Conservation (phyloP, 192 early-diverging fungal species). For the Coemansia sp. region DNA sequence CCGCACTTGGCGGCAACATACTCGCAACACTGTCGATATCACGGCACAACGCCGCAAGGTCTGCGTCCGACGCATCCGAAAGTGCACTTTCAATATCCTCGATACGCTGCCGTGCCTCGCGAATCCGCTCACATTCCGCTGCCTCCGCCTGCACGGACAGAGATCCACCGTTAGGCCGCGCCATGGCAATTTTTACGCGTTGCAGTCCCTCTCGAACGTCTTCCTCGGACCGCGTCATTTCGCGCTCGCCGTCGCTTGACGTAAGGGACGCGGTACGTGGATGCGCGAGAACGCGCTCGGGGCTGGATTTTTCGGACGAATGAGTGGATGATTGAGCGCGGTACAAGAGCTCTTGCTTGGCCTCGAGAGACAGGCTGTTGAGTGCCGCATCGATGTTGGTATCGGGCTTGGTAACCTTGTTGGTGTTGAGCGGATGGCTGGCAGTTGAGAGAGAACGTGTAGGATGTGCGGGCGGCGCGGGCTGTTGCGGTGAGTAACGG, state of each 20-base stretch:
- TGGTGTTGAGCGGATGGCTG: neutral
- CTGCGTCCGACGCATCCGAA: conserved; percentile 16
- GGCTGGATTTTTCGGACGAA: conserved; percentile 29
- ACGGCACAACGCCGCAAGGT: conserved; percentile 26
- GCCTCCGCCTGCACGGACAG: neutral
- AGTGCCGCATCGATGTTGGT: conserved; percentile 14
- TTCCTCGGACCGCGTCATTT: conserved; percentile 36
- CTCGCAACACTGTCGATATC: conserved; percentile 37
- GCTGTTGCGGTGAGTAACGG: conserved; percentile 23
- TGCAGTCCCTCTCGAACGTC: conserved; percentile 44
- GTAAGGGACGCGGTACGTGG: conserved; percentile 20
- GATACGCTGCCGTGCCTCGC: conserved; percentile 14
- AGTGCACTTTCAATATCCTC: conserved; percentile 17
- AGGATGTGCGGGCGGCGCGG: conserved; percentile 8
- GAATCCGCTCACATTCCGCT: conserved; percentile 3
- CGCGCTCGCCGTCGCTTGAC: conserved; percentile 23
- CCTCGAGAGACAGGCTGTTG: conserved; percentile 26
- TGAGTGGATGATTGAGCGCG: conserved; percentile 8
- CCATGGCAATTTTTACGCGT: conserved; percentile 32
- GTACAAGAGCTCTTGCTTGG: conserved; percentile 11
- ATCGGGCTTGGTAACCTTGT: neutral
- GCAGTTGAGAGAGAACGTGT: conserved; percentile 12
- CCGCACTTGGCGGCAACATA: conserved; percentile 35
- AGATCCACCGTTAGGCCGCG: neutral
- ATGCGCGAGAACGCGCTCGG: conserved; percentile 11